Base-by-base conservation (phyloP, 352 stramenopile genomes). In the Hyaloperonospora arabidopsidis region DNA sequence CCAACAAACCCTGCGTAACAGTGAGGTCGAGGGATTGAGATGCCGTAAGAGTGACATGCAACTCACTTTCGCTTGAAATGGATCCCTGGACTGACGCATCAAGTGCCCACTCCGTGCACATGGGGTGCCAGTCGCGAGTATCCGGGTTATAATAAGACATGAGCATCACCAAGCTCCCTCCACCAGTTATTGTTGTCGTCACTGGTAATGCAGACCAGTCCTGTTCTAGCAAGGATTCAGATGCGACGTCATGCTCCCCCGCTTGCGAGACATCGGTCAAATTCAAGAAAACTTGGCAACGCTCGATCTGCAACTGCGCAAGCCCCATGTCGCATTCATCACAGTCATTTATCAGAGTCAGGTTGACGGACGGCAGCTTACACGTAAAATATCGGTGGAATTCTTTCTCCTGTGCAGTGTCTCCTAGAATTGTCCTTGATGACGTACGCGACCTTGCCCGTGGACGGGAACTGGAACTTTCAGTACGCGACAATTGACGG, bases 281-380 rank as follows among this genome's bases (percentile, higher is more conserved):
- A 52, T 93, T 93, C 46, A 90, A 41, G 38, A 93, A 93, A 10
- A 84, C 41, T 39, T 88, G 75, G 35, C 78, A 86, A 15, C 70
- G 73, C 57, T 85, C 72, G 21, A 89, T 74, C 29, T 85, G 72
- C 28, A 91, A 56, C 51, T 93, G 83, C 11, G 80, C 59, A 11
- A 93, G 76, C 1, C 81, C 81, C 80, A 93, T 93, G 60, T 93
- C 83, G 53, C 83, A 91, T 7, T 79, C 81, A 29, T 90, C 81
- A 52, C 83, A 91, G 59, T 93, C 83, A 39, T 93, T 93, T 49
- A 93, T 89, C 17, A 93, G 44, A 1, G 81, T 91, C 43, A 93
- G 51, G 22, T 65, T 70, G 56, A 93, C 75, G 4, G 74, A 78
- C 15, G 65, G 64, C 23, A 89, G 52, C 19, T 93, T 79, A 23